These are phyloP conservation scores for Cyberlindnera saturnus DNA, from an alignment of 805 yeast species.

Conservation along the genomic window DNA sequence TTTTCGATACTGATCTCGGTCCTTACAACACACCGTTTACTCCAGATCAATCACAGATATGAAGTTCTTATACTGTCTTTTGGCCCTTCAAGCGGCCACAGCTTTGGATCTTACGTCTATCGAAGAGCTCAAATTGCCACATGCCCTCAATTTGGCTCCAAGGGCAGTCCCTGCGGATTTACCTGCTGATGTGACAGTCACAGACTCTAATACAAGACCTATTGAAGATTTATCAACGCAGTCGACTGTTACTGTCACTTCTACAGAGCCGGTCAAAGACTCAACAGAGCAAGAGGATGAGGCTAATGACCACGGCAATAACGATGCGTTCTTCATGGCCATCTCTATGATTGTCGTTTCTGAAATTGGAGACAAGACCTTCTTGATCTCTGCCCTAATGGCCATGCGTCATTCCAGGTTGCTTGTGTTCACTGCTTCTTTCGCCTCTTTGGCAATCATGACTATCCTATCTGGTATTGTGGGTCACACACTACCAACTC, in stretches of 20 bases:
- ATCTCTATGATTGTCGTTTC: constrained; percentile 89
- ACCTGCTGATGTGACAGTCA: constrained; percentile 18
- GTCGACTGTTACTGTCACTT: background rate
- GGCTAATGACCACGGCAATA: background rate
- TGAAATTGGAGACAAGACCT: constrained; percentile 96
- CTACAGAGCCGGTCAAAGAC: background rate
- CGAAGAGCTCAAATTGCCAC: constrained; percentile 3
- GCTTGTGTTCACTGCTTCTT: constrained; percentile 86
- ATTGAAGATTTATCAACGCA: constrained; percentile 12
- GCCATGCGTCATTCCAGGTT: constrained; percentile 88
- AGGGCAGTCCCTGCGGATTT: constrained; percentile 17
- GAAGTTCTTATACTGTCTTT: background rate
- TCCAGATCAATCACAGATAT: background rate
- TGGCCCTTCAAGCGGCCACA: background rate
- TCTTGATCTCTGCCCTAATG: constrained; percentile 94
- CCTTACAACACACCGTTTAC: no score
- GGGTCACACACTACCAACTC: constrained; percentile 85
- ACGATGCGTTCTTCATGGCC: constrained; percentile 62
- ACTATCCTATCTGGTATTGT: constrained; percentile 84
- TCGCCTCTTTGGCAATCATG: constrained; percentile 81
- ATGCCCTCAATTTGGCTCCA: constrained; percentile 4
- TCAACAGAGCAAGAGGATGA: background rate
- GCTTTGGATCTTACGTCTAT: background rate
- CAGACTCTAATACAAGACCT: constrained; percentile 20
- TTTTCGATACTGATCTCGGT: no score